Evolutionary conservation across 129 eudicot species (phyloP).

Genomic region (Smallanthus sonchifolius): DNA sequence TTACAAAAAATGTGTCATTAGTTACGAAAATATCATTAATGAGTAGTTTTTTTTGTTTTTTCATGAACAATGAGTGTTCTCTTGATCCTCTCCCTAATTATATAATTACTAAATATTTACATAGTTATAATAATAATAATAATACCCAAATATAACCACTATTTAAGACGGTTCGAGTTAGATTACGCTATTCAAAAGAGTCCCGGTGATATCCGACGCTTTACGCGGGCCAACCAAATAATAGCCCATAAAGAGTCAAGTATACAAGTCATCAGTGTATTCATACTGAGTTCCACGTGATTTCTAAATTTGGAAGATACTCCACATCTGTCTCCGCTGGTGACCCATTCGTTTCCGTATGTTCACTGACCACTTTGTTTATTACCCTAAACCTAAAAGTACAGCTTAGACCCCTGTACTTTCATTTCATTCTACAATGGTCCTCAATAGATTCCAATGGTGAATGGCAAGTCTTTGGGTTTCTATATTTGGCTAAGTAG

Average conservation of each 20-base stretch:
- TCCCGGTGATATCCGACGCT: too few species aligned
- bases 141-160: too few species aligned
- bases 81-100: too few species aligned
- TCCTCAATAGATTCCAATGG: neutral
- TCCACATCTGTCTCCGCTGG: constrained; percentile 16
- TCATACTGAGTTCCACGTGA: constrained; percentile 22
- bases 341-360: constrained; percentile 17
- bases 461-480: neutral
- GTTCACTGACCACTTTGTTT: constrained; percentile 20
- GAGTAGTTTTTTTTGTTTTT: too few species aligned
- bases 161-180: too few species aligned
- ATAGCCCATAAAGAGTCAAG: neutral
- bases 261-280: constrained; percentile 13
- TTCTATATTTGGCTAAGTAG: neutral
- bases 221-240: too few species aligned
- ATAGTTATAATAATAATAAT: too few species aligned
- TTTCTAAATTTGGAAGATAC: constrained; percentile 20
- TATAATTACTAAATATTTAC: too few species aligned
- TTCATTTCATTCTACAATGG: neutral
- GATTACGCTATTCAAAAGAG: too few species aligned
- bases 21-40: too few species aligned
- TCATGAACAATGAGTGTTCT: too few species aligned
- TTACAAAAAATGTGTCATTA: too few species aligned
- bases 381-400: constrained; percentile 1
- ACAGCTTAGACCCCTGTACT: constrained; percentile 15